Percentiles rank a stretch among this genome's conserved stretches.
Evolutionary conservation across 1,139 yeast genomes (phyloP).

Genomic region (Candida dubliniensis): DNA sequence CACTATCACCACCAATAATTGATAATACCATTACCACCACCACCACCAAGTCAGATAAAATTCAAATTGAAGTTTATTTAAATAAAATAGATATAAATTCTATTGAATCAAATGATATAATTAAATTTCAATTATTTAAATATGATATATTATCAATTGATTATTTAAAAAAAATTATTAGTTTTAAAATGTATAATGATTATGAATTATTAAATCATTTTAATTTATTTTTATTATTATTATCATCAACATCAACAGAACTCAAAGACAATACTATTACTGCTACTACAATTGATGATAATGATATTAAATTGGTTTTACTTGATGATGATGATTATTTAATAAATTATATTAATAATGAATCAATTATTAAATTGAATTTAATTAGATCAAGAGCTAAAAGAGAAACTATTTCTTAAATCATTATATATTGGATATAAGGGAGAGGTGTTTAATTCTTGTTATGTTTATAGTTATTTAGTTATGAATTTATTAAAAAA

Average conservation of each 20-base stretch:
- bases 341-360: conserved; percentile 20
- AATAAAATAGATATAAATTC: conserved; percentile 35
- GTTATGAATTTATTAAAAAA: too few species aligned
- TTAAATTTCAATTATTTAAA: conserved; percentile 2
- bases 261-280: too few species aligned
- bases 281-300: too few species aligned
- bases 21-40: neutral
- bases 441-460: too few species aligned
- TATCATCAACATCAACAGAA: too few species aligned
- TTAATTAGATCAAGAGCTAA: conserved; percentile 23
- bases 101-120: conserved; percentile 31
- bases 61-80: conserved; percentile 34
- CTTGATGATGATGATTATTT: too few species aligned
- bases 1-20: neutral
- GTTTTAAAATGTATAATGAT: conserved; percentile 37
- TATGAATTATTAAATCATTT: conserved; percentile 32
- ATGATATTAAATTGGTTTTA: conserved; percentile 22
- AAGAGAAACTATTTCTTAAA: too few species aligned
- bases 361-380: conserved; percentile 29
- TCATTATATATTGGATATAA: too few species aligned
- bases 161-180: conserved; percentile 32
- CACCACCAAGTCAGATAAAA: too few species aligned
- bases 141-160: conserved; percentile 18
- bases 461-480: too few species aligned
- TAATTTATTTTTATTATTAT: too few species aligned